phyloP scores from a whole-genome alignment of 371 early-diverging fungal species.

The Coemansia sp. region DNA sequence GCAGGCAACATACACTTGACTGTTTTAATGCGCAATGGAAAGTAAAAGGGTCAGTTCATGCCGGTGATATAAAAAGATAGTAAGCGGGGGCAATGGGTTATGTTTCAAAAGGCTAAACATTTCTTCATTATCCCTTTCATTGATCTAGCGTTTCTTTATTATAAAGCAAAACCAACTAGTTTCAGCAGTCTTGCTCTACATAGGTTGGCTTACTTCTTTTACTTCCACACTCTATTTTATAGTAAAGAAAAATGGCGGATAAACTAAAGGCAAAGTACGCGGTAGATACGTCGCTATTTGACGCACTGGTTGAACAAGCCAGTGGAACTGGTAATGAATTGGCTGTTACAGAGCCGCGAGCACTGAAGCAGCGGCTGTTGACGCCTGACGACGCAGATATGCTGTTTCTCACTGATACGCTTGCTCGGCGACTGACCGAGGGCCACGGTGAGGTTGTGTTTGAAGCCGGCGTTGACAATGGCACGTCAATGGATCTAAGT shows the following conservation, averaged over 20 bases:
- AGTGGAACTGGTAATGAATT: not conserved
- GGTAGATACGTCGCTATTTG: slow-evolving; percentile 43
- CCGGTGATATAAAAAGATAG: not conserved
- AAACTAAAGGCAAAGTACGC: slow-evolving; percentile 30
- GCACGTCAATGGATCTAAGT: slow-evolving; percentile 65
- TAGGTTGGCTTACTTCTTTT: not conserved
- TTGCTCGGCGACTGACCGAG: slow-evolving; percentile 60
- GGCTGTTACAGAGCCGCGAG: not conserved
- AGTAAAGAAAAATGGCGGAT: not conserved
- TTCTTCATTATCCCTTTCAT: not conserved
- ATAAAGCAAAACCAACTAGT: not conserved
- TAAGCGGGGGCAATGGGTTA: not conserved
- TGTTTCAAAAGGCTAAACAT: not conserved
- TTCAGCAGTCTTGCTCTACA: not conserved
- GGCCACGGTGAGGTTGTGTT: slow-evolving; percentile 76
- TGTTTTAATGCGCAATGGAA: not conserved
- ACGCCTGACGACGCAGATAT: slow-evolving; percentile 55
- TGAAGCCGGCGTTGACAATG: slow-evolving; percentile 73
- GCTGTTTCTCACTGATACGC: slow-evolving; percentile 50
- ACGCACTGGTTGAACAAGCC: slow-evolving; percentile 40
- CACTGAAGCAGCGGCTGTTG: slow-evolving; percentile 53
- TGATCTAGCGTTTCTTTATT: not conserved
- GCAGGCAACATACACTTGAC: not conserved
- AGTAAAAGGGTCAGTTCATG: not conserved
- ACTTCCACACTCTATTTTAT: not conserved